These are phyloP conservation scores for Phaeosphaeria sp. DNA, from an alignment of 2,329 filamentous ascomycete genomes.

Conservation along the genomic window DNA sequence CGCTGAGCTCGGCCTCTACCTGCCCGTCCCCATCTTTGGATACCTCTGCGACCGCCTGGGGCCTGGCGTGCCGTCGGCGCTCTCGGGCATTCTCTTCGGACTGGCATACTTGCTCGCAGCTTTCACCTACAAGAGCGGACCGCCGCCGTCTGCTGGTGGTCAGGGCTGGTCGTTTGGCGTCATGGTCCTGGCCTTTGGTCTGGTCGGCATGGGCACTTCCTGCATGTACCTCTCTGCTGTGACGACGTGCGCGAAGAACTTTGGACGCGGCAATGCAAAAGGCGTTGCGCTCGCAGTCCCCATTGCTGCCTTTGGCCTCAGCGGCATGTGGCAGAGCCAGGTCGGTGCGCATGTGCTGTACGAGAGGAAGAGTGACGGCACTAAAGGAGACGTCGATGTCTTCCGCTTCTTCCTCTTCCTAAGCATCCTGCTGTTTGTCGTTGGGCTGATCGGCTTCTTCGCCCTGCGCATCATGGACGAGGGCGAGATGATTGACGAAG, in stretches of 20 bases:
- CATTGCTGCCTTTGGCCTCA: conserved; percentile 90
- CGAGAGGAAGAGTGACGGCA: conserved; percentile 69
- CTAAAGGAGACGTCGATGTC: conserved; percentile 69
- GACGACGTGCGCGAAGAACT: conserved; percentile 98
- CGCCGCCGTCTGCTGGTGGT: conserved; percentile 58
- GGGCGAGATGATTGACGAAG: conserved; percentile 85
- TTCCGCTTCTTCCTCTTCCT: conserved; percentile 90
- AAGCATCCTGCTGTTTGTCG: conserved; percentile 69
- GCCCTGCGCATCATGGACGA: conserved; percentile 81
- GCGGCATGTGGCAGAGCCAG: conserved; percentile 95
- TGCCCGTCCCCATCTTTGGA: conserved; percentile 88
- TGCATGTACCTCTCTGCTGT: conserved; percentile 89
- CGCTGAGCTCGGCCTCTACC: conserved; percentile 86
- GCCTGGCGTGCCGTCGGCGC: conserved; percentile 75
- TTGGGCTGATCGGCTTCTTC: conserved; percentile 77
- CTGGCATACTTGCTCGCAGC: conserved; percentile 84
- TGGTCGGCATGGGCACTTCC: conserved; percentile 82
- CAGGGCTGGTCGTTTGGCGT: conserved; percentile 74
- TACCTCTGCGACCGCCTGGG: conserved; percentile 91
- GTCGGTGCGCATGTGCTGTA: conserved; percentile 79
- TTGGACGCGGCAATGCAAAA: conserved; percentile 84
- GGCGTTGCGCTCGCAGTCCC: conserved; percentile 88
- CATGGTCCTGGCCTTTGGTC: conserved; percentile 86
- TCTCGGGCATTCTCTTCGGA: conserved; percentile 77
- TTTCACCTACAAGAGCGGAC: conserved; percentile 70